A percentile compares a stretch with the other conserved stretches of the same genome.
Conservation (phyloP, 2,329 filamentous ascomycete species). For the Mycosphaerella arachidis region DNA sequence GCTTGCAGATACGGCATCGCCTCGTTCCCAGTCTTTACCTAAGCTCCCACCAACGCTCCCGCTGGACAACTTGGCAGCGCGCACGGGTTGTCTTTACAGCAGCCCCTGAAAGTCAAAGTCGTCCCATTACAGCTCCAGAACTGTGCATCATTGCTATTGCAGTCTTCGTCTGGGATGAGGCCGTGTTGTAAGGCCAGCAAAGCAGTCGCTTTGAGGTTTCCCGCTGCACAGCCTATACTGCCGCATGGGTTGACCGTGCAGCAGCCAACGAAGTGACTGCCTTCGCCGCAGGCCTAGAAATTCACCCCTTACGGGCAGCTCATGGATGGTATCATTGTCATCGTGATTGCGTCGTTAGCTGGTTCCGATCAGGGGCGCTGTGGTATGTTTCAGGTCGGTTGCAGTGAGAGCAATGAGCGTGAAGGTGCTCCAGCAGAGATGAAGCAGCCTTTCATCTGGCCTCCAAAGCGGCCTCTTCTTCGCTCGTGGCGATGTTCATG, state of each 20-base stretch:
- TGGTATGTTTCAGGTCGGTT: not conserved
- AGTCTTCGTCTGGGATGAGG: constrained; percentile 5
- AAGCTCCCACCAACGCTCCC: not conserved
- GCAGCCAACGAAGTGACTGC: constrained; percentile 9
- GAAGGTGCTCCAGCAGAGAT: not conserved
- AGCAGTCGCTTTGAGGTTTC: constrained; percentile 1
- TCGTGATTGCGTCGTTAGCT: not conserved
- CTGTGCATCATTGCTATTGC: not conserved
- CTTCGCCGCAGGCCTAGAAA: constrained; percentile 7
- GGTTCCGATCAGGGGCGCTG: not conserved
- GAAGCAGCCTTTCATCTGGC: not conserved
- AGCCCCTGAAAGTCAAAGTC: constrained; percentile 10
- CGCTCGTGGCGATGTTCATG: not conserved
- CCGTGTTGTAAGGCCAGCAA: constrained; percentile 6
- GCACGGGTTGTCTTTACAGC: constrained; percentile 10
- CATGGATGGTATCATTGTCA: constrained; percentile 1
- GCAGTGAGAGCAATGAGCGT: not conserved
- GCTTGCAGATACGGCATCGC: not conserved
- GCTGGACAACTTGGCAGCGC: not conserved
- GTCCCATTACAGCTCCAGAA: constrained; percentile 9
- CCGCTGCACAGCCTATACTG: constrained; percentile 4
- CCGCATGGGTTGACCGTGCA: constrained; percentile 7
- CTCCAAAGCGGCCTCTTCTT: not conserved
- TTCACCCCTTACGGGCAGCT: constrained; percentile 5
- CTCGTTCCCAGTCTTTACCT: not conserved